phyloP scores from a whole-genome alignment of 345 rosid species.

The Cardiospermum halicacabum region DNA sequence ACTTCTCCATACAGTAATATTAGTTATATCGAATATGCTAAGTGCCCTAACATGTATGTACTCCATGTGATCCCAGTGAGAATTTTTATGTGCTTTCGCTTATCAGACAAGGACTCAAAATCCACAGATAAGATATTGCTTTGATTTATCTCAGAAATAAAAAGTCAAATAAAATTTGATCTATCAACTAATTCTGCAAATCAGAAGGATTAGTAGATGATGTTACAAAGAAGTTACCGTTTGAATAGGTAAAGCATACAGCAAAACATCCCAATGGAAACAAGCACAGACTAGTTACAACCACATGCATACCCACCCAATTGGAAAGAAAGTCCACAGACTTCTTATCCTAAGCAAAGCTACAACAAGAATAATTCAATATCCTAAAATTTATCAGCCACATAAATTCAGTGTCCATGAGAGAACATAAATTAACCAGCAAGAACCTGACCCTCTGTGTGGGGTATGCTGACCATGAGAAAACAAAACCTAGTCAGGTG shows the following conservation, averaged over 20 bases:
- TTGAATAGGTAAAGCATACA: constrained; percentile 7
- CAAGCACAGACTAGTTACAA: background rate
- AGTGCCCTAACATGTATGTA: background rate
- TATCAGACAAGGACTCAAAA: background rate
- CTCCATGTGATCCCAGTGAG: background rate
- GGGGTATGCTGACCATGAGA: constrained; percentile 11
- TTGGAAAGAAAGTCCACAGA: constrained; percentile 10
- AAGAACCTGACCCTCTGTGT: background rate
- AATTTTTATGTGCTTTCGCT: background rate
- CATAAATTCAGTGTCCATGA: constrained; percentile 12
- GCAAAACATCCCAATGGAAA: constrained; percentile 18
- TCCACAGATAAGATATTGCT: background rate
- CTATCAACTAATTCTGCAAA: background rate
- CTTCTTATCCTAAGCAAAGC: constrained; percentile 34
- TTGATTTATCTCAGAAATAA: too few relatives aligned
- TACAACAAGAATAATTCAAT: constrained; percentile 20
- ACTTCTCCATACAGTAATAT: background rate
- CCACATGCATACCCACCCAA: constrained; percentile 19
- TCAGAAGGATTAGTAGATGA: constrained; percentile 1
- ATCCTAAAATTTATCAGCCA: constrained; percentile 27
- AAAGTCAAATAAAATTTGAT: background rate
- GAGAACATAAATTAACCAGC: background rate
- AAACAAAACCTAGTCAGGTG: constrained; percentile 21
- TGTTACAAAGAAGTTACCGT: background rate
- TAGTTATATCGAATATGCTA: background rate